Evolutionary conservation across 148 eudicot genomes (phyloP), one percentile per base, ranked within the genome.

Genomic region (Rhododendron williamsianum): DNA sequence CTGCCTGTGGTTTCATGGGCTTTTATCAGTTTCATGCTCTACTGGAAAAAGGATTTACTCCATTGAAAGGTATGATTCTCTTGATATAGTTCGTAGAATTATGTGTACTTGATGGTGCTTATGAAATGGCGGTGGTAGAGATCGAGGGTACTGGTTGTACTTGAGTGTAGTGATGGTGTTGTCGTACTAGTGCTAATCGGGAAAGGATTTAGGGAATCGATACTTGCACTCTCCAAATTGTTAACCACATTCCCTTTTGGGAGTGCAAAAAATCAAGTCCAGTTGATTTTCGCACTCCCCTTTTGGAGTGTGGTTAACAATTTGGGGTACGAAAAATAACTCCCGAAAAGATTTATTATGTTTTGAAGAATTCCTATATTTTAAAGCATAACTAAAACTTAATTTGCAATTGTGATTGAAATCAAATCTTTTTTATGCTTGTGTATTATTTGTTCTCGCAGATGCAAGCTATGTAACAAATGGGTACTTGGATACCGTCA

Each of bases 1-100:
- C 86, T 38, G 86, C 88, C 1, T 71, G 86, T 71, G 73, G 60
- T 13, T 87, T 87, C 77, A 83, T 87, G 88, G 88, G 86, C 3
- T 79, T 78, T 83, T 38, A 79, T 69, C 86, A 83, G 72, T 71
- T 65, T 45, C 72, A 43, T 4, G 79, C 83, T 79, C 88, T 87
- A 6, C 0, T 79, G n/a, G 73, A 87, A 56, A 78, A 51, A 65
- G 83, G 83, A 3, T 43, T 83, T 23, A 45, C 16, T 38, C 81
- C 82, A 43, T 73, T 78, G 4, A 78, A 84, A 78, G 86, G 81
- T 84, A 73, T 35, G 43, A 33, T 13, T 67, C 69, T 63, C 27
- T 67, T 67, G 33, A 11, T 25, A 27, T 25, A 12, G 19, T 30
- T 11, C 4, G 19, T 71, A 33, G 19, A 71, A 21, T 23, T 21